phyloP scores from a whole-genome alignment of 805 yeast species.

The Metschnikowia aberdeeniae region DNA sequence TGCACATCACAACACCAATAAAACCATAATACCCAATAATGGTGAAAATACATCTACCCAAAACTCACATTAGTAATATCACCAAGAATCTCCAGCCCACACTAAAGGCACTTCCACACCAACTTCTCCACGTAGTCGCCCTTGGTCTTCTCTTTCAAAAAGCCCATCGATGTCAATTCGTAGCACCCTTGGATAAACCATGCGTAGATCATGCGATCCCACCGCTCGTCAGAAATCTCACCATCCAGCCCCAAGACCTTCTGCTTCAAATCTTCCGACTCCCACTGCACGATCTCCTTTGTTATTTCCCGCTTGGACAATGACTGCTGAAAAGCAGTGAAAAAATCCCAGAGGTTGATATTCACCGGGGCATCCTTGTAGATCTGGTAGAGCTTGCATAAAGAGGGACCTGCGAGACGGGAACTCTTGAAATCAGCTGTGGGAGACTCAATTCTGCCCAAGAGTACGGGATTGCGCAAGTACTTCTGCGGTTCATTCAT shows the following conservation, averaged over 20 bases:
- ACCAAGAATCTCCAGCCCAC: neutral
- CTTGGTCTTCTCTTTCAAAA: slow-evolving; percentile 59
- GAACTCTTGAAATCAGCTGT: neutral
- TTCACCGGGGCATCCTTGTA: slow-evolving; percentile 75
- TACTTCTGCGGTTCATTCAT: slow-evolving; percentile 29
- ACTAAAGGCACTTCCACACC: slow-evolving; percentile 61
- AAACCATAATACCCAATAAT: too few relatives aligned
- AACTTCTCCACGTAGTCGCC: slow-evolving; percentile 67
- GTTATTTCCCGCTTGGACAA: slow-evolving; percentile 27
- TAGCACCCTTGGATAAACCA: slow-evolving; percentile 74
- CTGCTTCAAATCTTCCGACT: neutral
- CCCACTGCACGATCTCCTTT: slow-evolving; percentile 10
- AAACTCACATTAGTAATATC: too few relatives aligned
- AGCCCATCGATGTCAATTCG: slow-evolving; percentile 67
- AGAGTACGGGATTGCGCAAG: slow-evolving; percentile 16
- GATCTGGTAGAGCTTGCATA: slow-evolving; percentile 53
- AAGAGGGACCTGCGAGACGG: slow-evolving; percentile 14
- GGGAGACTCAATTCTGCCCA: slow-evolving; percentile 1
- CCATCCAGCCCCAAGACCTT: neutral
- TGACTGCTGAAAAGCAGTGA: slow-evolving; percentile 53
- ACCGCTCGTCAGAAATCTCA: slow-evolving; percentile 30
- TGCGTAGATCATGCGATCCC: slow-evolving; percentile 63
- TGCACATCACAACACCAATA: too few relatives aligned
- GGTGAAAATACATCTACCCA: too few relatives aligned
- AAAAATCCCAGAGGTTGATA: slow-evolving; percentile 67